These are phyloP conservation scores for Xylariaceae sp. DNA, from an alignment of 2,329 filamentous ascomycete genomes.

Conservation along the genomic window DNA sequence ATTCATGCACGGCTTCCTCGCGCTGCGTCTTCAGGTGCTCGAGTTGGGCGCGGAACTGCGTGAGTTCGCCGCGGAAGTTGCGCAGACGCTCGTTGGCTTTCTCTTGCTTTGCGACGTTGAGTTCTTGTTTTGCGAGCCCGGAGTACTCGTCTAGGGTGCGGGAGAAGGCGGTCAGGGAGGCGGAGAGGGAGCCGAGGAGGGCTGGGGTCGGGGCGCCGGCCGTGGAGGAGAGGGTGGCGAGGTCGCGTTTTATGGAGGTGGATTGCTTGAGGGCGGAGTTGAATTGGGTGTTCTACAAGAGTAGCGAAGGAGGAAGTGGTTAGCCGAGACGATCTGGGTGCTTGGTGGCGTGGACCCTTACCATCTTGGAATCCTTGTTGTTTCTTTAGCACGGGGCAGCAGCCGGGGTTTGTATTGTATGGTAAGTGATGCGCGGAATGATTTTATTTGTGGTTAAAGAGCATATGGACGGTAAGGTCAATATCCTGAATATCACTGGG, in stretches of 20 bases:
- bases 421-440: background rate
- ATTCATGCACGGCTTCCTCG: constrained; percentile 64
- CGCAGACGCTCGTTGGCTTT: constrained; percentile 83
- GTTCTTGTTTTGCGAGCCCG: constrained; percentile 76
- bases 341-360: background rate
- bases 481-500: background rate
- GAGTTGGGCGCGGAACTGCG: constrained; percentile 73
- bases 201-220: constrained; percentile 49
- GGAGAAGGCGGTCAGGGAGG: constrained; percentile 65
- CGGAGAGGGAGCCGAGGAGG: constrained; percentile 61
- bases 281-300: constrained; percentile 68
- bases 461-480: background rate
- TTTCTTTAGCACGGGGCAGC: too few species aligned
- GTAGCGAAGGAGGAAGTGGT: background rate
- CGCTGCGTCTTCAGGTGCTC: constrained; percentile 70
- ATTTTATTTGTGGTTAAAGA: background rate
- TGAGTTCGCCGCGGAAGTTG: constrained; percentile 76
- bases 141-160: constrained; percentile 93
- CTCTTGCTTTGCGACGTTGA: constrained; percentile 84
- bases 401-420: too few species aligned
- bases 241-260: constrained; percentile 71
- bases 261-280: constrained; percentile 84
- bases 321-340: background rate
- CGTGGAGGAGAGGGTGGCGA: constrained; percentile 58
- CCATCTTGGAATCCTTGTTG: background rate